These are phyloP conservation scores for Golubevia pallescens DNA, from an alignment of 1,284 basidiomycete genomes.

Conservation along the genomic window DNA sequence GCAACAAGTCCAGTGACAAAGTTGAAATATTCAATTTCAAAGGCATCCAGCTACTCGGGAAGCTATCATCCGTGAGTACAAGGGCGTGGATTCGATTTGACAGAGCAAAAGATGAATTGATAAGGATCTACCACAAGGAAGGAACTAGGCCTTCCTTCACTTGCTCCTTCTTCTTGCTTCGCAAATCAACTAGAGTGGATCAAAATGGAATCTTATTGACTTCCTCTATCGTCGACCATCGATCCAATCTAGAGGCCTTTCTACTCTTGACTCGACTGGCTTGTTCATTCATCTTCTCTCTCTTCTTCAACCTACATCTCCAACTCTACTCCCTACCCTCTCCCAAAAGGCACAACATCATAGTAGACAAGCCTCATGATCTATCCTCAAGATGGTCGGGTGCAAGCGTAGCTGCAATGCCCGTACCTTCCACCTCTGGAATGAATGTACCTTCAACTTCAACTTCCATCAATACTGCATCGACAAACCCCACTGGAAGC, in stretches of 20 bases:
- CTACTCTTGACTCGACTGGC: too few species aligned
- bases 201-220: too few species aligned
- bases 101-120: too few species aligned
- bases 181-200: too few species aligned
- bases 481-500: background rate
- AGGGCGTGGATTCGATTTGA: too few species aligned
- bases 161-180: too few species aligned
- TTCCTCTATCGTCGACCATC: too few species aligned
- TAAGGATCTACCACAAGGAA: too few species aligned
- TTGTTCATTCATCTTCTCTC: too few species aligned
- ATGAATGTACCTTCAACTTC: slow-evolving; percentile 17
- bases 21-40: slow-evolving; percentile 29
- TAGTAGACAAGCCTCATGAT: slow-evolving; percentile 41
- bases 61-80: slow-evolving; percentile 26
- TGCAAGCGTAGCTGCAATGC: slow-evolving; percentile 22
- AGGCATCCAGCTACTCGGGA: slow-evolving; percentile 42
- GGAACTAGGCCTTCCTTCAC: too few species aligned
- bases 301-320: background rate
- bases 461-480: slow-evolving; percentile 13
- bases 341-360: slow-evolving; percentile 25
- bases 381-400: slow-evolving; percentile 46
- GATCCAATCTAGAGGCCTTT: too few species aligned
- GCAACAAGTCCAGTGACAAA: slow-evolving; percentile 9
- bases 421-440: slow-evolving; percentile 12
- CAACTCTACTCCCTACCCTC: background rate